A percentile compares a stretch with the other conserved stretches of the same genome.
phyloP scores from a whole-genome alignment of 1,284 basidiomycete genomes.

The Pseudozyma hubeiensis region DNA sequence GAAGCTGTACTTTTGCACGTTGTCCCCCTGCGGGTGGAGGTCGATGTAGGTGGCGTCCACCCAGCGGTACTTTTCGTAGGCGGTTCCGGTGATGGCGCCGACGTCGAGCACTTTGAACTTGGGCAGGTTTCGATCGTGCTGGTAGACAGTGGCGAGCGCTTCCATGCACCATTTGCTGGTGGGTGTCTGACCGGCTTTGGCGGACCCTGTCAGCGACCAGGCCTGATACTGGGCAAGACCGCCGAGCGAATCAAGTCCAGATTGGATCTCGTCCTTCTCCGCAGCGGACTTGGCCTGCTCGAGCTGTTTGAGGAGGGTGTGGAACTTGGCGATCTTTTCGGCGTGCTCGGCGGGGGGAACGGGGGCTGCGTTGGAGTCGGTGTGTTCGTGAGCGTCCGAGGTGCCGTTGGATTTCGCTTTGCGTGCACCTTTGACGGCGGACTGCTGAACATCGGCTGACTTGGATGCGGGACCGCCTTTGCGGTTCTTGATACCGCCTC shows the following conservation, averaged over 20 bases:
- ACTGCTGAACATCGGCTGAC: conserved; percentile 8
- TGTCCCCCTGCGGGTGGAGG: conserved; percentile 68
- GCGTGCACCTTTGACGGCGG: conserved; percentile 24
- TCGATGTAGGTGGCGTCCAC: conserved; percentile 69
- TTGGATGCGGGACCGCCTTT: conserved; percentile 15
- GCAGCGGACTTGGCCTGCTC: conserved; percentile 50
- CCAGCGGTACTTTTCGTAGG: conserved; percentile 67
- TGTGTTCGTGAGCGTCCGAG: conserved; percentile 12
- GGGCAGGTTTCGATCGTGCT: conserved; percentile 33
- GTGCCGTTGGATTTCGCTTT: conserved; percentile 19
- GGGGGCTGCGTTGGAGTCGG: conserved; percentile 8
- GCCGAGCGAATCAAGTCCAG: conserved; percentile 53
- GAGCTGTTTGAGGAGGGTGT: conserved; percentile 63
- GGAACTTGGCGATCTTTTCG: conserved; percentile 60
- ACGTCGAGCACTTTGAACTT: conserved; percentile 69
- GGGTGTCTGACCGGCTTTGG: conserved; percentile 43
- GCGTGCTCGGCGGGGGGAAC: conserved; percentile 49
- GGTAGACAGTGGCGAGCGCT: conserved; percentile 43
- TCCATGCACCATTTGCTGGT: conserved; percentile 64
- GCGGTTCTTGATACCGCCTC: conserved; percentile 63
- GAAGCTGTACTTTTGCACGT: conserved; percentile 69
- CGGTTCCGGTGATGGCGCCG: conserved; percentile 69
- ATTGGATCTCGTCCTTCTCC: conserved; percentile 46
- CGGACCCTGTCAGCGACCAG: conserved; percentile 52
- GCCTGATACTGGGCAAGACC: conserved; percentile 64